phyloP scores from a whole-genome alignment of 495 filamentous ascomycete species.

The Hypoxylon lienhwacheense region DNA sequence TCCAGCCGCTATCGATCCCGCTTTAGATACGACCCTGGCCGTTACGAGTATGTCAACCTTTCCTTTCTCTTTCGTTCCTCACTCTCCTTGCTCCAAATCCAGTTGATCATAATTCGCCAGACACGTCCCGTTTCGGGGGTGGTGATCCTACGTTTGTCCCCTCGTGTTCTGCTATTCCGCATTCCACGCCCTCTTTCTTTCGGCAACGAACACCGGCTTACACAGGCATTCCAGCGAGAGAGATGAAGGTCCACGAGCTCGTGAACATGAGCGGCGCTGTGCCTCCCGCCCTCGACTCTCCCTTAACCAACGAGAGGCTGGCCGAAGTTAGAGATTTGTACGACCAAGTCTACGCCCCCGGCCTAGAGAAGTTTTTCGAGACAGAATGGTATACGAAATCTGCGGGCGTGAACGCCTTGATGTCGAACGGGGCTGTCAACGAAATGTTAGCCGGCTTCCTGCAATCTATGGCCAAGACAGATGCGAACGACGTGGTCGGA shows the following conservation, averaged over 20 bases:
- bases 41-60: constrained; percentile 42
- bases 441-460: constrained; percentile 66
- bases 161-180: constrained; percentile 30
- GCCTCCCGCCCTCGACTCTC: constrained; percentile 61
- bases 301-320: constrained; percentile 55
- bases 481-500: constrained; percentile 58
- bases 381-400: constrained; percentile 74
- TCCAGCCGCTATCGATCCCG: constrained; percentile 72
- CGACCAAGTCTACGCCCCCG: constrained; percentile 72
- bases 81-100: constrained; percentile 35
- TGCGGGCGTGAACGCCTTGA: constrained; percentile 41
- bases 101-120: constrained; percentile 34
- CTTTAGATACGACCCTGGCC: constrained; percentile 57
- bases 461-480: constrained; percentile 44
- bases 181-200: constrained; percentile 32
- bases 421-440: constrained; percentile 61
- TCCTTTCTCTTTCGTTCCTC: constrained; percentile 43
- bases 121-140: constrained; percentile 49
- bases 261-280: constrained; percentile 65
- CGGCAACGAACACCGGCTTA: constrained; percentile 49
- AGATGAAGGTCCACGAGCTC: constrained; percentile 74
- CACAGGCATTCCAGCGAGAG: constrained; percentile 61
- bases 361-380: constrained; percentile 79
- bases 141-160: constrained; percentile 38
- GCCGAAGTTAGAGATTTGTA: constrained; percentile 77